Percentiles rank a stretch among this genome's conserved stretches.
Evolutionary conservation across 208 protist genomes (phyloP).

Genomic region (Angomonas ambiguus): DNA sequence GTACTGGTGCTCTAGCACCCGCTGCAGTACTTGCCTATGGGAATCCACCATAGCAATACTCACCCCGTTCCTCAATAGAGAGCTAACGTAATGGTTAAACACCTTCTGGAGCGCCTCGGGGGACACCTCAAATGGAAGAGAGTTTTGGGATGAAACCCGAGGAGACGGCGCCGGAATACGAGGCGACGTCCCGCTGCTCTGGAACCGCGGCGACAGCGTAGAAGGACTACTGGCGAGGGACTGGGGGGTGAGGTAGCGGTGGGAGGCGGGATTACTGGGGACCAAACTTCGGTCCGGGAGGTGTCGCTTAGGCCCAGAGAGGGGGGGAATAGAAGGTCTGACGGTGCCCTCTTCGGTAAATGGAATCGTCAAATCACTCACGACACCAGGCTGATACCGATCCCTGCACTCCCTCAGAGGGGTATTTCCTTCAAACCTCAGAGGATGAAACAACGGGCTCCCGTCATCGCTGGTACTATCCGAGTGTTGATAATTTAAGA

Average conservation of each 20-base stretch:
- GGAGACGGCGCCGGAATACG: background rate
- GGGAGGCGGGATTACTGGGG: background rate
- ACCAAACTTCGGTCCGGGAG: background rate
- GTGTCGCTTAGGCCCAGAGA: background rate
- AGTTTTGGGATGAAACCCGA: background rate
- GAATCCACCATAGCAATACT: background rate
- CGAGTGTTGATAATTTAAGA: background rate
- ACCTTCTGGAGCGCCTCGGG: slow-evolving; percentile 8
- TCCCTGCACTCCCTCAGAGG: too few relatives aligned
- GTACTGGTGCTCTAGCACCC: slow-evolving; percentile 3
- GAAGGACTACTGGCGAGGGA: background rate
- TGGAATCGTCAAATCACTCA: too few relatives aligned
- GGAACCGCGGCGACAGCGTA: background rate
- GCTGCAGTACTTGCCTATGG: background rate
- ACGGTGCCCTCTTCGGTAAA: background rate
- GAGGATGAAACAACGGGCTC: background rate
- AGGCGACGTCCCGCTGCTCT: background rate
- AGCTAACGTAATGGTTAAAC: slow-evolving; percentile 12
- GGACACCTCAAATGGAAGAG: too few relatives aligned
- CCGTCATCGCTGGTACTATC: background rate
- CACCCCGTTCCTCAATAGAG: background rate
- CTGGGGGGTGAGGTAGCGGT: background rate
- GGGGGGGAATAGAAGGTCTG: background rate
- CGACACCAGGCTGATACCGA: too few relatives aligned
- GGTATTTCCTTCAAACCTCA: background rate